These are phyloP conservation scores for Penicillium corylophilum DNA, from an alignment of 2,329 filamentous ascomycete genomes.

Conservation along the genomic window DNA sequence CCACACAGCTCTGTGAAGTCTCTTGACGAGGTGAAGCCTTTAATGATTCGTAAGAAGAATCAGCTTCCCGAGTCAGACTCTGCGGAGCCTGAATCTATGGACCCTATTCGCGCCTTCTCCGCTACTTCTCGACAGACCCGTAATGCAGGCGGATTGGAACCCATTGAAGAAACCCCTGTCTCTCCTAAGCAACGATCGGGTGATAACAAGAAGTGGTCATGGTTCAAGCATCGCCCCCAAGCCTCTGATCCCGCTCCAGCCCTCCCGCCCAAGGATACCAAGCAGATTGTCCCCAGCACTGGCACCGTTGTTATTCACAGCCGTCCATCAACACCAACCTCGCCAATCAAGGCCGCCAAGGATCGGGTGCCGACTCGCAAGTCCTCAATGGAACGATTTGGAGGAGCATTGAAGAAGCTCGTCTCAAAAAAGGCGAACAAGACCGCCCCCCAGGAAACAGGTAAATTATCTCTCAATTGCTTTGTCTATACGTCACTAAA, in stretches of 20 bases:
- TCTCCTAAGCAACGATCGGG: constrained; percentile 30
- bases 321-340: constrained; percentile 13
- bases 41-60: constrained; percentile 55
- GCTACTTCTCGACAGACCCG: constrained; percentile 27
- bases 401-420: constrained; percentile 51
- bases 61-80: constrained; percentile 3
- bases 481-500: not conserved
- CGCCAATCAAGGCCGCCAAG: not conserved
- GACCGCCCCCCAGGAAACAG: constrained; percentile 28
- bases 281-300: constrained; percentile 25
- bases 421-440: constrained; percentile 50
- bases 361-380: constrained; percentile 17
- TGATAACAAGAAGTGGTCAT: constrained; percentile 48
- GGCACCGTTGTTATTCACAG: constrained; percentile 29
- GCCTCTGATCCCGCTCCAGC: constrained; percentile 22
- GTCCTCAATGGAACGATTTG: constrained; percentile 34
- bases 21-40: constrained; percentile 48
- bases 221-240: constrained; percentile 42
- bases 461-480: constrained; percentile 33
- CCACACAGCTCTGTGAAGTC: constrained; percentile 51
- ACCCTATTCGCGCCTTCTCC: constrained; percentile 13
- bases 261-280: constrained; percentile 22
- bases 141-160: constrained; percentile 37
- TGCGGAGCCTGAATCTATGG: not conserved
- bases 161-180: constrained; percentile 43